Base-by-base conservation (phyloP, 2,329 filamentous ascomycete species). In the Xylariaceae sp. region DNA sequence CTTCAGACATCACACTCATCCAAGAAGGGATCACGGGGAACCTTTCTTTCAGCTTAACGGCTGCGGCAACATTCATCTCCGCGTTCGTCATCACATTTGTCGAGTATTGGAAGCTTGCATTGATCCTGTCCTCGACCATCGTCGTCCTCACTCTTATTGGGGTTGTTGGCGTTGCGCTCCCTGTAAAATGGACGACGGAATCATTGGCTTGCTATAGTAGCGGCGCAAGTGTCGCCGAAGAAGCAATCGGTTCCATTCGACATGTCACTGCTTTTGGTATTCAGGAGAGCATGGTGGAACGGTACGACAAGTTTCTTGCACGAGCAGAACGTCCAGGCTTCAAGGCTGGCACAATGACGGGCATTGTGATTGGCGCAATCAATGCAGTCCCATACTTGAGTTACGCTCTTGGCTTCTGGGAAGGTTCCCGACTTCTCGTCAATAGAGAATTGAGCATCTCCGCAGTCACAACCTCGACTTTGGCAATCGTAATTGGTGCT, bases 1-100 rank as follows among this genome's bases (percentile, higher is more conserved):
- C 53, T 10, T 43, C 53, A 11, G 59, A 61, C 46, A 60, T 55
- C 18, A 78, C 85, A 27, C 87, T 91, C 64, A 80, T 85, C 11
- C 81, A 85, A 63, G 68, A 82, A 6, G 81, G 82, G 7, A 80
- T 83, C 17, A 82, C 80, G 0, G 79, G 83, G 59, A 81, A 81
- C 58, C 67, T 85, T 1, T 78, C 77, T 7, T 71, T 72, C 3
- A 76, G 81, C 44, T 55, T 84, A 39, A 77, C 83, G 57, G 81
- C 71, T 53, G 65, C 65, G 4, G 65, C 78, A 1, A 75, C 76
- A 18, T 71, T 82, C 45, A 57, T 77, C 27, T 62, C 77, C 18
- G 71, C 78, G 19, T 68, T 80, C 46, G 64, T 79, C 50, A 71
- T 81, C 17, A 75, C 78, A 12, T 79, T 83, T 55, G 70, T 68